Conservation (phyloP, 2,329 filamentous ascomycete genomes). For the Pseudocercospora macadamiae region DNA sequence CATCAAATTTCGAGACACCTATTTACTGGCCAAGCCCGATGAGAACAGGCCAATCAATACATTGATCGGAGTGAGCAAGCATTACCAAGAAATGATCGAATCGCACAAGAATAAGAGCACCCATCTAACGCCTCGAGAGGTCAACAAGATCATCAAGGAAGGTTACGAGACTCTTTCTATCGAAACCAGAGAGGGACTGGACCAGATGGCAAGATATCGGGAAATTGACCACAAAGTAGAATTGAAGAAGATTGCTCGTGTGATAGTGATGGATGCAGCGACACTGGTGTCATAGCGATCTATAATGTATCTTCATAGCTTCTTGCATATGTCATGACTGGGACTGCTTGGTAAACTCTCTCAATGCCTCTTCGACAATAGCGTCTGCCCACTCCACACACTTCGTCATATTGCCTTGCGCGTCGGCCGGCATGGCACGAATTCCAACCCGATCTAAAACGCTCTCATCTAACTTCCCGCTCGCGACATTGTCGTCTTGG, state of each 20-base stretch:
- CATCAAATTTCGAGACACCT: constrained; percentile 78
- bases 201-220: constrained; percentile 40
- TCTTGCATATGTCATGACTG: not conserved
- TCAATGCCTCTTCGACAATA: constrained; percentile 30
- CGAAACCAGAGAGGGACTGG: constrained; percentile 81
- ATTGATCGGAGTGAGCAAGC: constrained; percentile 76
- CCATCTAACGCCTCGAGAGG: constrained; percentile 74
- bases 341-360: constrained; percentile 12
- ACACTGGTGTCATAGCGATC: constrained; percentile 22
- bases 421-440: constrained; percentile 33
- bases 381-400: constrained; percentile 44
- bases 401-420: constrained; percentile 38
- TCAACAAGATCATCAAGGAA: constrained; percentile 90
- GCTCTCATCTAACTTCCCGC: constrained; percentile 52
- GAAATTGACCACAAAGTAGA: constrained; percentile 83
- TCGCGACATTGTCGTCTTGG: constrained; percentile 66
- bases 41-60: constrained; percentile 74
- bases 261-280: constrained; percentile 70
- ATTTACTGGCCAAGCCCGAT: constrained; percentile 49
- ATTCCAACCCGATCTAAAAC: constrained; percentile 40
- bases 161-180: constrained; percentile 95
- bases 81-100: constrained; percentile 83
- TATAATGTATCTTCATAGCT: constrained; percentile 7
- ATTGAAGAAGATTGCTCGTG: constrained; percentile 83
- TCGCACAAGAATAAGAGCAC: constrained; percentile 61